Percentiles rank a stretch among this genome's conserved stretches.
These are phyloP conservation scores for Ceratocystis huliohia DNA, from an alignment of 2,329 filamentous ascomycete genomes.

Conservation along the genomic window DNA sequence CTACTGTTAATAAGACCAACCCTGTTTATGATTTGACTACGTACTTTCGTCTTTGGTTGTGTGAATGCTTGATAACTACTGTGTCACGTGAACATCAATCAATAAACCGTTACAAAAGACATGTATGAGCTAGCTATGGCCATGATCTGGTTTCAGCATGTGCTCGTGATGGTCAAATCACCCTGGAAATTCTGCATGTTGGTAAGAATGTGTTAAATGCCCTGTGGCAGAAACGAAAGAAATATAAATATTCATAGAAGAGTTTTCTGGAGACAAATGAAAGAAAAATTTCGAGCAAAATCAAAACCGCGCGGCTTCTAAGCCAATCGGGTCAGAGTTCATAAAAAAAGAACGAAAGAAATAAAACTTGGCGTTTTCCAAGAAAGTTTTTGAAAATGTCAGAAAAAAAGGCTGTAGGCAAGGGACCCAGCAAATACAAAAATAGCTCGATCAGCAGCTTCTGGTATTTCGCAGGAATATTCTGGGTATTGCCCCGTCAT, in stretches of 20 bases:
- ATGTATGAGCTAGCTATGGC: too few relatives aligned
- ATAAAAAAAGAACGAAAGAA: constrained; percentile 8
- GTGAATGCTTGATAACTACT: too few relatives aligned
- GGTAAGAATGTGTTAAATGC: background rate
- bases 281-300: background rate
- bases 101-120: too few relatives aligned
- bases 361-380: background rate
- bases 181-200: background rate
- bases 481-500: constrained; percentile 17
- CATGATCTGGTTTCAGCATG: too few relatives aligned
- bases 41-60: background rate
- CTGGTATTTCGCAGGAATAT: background rate
- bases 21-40: background rate
- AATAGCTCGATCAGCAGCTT: background rate
- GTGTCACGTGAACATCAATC: too few relatives aligned
- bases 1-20: background rate
- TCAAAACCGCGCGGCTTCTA: background rate
- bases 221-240: background rate
- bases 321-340: background rate
- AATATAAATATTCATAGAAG: background rate
- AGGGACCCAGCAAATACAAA: constrained; percentile 18
- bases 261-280: background rate
- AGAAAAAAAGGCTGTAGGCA: constrained; percentile 19
- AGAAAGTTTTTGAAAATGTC: background rate
- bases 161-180: background rate